Evolutionary conservation across 2,329 filamentous ascomycete genomes (phyloP).

Genomic region (Neurospora sp.): DNA sequence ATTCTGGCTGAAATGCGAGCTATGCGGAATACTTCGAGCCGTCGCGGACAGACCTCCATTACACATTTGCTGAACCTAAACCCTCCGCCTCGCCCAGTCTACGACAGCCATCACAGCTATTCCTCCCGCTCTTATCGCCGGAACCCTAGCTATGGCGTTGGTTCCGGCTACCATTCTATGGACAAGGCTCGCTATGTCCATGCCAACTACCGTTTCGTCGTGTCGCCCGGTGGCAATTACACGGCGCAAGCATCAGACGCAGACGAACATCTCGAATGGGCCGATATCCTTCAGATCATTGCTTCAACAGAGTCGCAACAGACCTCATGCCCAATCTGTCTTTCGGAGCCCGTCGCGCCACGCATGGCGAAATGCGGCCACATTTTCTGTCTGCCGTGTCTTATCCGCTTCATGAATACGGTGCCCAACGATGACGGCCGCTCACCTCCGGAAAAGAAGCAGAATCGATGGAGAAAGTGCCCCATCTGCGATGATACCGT

Average conservation of each 20-base stretch:
- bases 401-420: conserved; percentile 93
- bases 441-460: conserved; percentile 35
- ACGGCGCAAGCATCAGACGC: conserved; percentile 72
- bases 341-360: conserved; percentile 84
- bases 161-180: conserved; percentile 78
- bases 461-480: conserved; percentile 83
- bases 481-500: conserved; percentile 91
- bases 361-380: conserved; percentile 97
- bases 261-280: conserved; percentile 85
- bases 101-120: conserved; percentile 40
- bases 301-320: conserved; percentile 83
- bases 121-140: conserved; percentile 51
- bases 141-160: conserved; percentile 72
- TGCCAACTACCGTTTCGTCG: conserved; percentile 95
- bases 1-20: conserved; percentile 68
- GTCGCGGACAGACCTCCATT: conserved; percentile 91
- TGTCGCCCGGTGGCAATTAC: conserved; percentile 74
- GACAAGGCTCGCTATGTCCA: conserved; percentile 90
- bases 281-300: conserved; percentile 79
- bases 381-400: conserved; percentile 88
- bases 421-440: conserved; percentile 52
- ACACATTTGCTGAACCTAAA: conserved; percentile 93
- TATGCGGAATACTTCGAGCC: conserved; percentile 48
- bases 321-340: conserved; percentile 86
- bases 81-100: conserved; percentile 62